Conservation (phyloP, 2,329 filamentous ascomycete genomes). For the Epichloe typhina region DNA sequence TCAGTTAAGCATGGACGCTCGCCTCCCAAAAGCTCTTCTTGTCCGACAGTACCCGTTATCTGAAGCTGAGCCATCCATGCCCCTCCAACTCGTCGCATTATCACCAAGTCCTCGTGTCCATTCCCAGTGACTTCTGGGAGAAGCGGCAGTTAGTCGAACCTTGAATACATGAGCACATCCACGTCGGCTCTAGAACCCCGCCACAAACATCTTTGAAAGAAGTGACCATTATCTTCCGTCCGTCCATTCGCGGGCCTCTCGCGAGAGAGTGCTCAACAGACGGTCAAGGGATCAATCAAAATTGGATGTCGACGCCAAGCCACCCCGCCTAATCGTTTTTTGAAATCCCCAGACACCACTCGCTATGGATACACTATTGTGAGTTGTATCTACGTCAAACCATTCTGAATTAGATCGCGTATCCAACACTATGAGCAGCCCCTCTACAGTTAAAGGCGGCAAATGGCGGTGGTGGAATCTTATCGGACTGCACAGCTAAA, state of each 20-base stretch:
- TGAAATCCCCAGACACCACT: background rate
- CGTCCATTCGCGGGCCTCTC: background rate
- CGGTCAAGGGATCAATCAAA: background rate
- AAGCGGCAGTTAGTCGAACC: background rate
- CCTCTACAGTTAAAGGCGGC: background rate
- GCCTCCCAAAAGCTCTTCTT: background rate
- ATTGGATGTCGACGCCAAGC: background rate
- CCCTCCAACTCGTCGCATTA: background rate
- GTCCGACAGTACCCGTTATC: background rate
- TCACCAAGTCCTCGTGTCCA: too few relatives aligned
- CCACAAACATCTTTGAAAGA: background rate
- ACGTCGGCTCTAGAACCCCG: background rate
- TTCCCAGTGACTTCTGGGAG: background rate
- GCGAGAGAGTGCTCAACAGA: background rate
- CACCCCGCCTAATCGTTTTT: background rate
- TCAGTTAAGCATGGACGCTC: background rate
- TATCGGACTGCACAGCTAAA: background rate
- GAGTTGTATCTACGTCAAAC: constrained; percentile 20
- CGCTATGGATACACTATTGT: constrained; percentile 51
- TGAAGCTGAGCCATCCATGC: background rate
- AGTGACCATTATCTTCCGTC: background rate
- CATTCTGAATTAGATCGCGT: background rate
- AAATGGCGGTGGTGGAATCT: background rate
- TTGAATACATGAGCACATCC: background rate
- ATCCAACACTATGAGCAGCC: background rate